A percentile compares a stretch with the other conserved stretches of the same genome.
These are phyloP conservation scores for Naganishia cerealis DNA, from an alignment of 1,284 basidiomycete species.

Conservation along the genomic window DNA sequence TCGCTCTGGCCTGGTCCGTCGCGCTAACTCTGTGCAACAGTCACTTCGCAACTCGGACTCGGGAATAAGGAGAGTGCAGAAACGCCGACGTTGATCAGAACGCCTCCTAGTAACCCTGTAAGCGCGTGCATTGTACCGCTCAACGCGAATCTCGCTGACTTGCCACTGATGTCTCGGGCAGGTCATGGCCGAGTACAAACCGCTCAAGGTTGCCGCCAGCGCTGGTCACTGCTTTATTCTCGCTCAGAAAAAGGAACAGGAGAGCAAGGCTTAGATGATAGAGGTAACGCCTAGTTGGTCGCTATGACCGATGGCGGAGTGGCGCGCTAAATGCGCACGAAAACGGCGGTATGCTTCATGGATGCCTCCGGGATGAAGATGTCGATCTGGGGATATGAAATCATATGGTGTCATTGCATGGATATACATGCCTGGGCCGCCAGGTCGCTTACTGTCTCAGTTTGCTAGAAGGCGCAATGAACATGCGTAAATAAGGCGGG, in stretches of 20 bases:
- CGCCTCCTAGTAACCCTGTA: conserved; percentile 62
- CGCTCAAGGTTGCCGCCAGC: conserved; percentile 28
- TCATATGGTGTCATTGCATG: no score
- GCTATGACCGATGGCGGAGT: no score
- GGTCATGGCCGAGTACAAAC: conserved; percentile 27
- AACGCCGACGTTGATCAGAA: conserved; percentile 67
- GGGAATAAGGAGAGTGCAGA: conserved; percentile 56
- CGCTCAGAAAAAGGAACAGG: conserved; percentile 13
- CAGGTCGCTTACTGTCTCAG: no score
- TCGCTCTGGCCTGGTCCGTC: not conserved
- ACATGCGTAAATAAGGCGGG: no score
- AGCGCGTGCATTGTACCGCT: not conserved
- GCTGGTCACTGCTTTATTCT: conserved; percentile 28
- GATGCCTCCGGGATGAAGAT: no score
- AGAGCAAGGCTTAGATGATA: conserved; percentile 3
- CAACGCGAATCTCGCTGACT: not conserved
- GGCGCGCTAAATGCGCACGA: no score
- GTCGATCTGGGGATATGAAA: no score
- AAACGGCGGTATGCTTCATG: no score
- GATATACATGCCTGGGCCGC: no score
- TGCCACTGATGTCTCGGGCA: not conserved
- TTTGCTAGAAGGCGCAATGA: no score
- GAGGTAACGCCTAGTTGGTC: not conserved
- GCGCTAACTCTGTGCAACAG: conserved; percentile 35
- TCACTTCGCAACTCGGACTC: conserved; percentile 56